Conservation (phyloP, 2,329 filamentous ascomycete species). For the Botrytis paeoniae region DNA sequence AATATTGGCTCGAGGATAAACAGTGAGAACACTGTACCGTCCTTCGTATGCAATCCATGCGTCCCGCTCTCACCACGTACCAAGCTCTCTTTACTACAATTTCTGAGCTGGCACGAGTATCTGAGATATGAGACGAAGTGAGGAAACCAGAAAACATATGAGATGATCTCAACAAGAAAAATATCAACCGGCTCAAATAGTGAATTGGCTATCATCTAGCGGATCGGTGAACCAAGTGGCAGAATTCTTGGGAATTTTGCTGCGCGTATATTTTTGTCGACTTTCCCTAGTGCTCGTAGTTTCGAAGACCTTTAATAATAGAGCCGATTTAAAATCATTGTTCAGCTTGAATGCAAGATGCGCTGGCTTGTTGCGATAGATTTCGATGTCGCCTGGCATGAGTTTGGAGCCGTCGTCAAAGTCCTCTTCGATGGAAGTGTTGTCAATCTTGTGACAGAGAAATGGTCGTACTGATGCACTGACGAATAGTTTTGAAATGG, state of each 20-base stretch:
- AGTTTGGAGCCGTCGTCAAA: background rate
- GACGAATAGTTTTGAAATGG: constrained; percentile 19
- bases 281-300: background rate
- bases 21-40: background rate
- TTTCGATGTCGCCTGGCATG: background rate
- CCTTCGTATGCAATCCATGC: background rate
- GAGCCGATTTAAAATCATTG: background rate
- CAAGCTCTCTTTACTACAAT: background rate
- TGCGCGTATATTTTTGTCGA: background rate
- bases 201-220: constrained; percentile 10
- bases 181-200: background rate
- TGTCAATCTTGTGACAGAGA: background rate
- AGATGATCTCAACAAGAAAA: background rate
- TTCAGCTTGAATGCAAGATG: background rate
- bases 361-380: background rate
- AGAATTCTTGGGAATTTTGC: background rate
- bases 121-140: background rate
- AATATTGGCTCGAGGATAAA: background rate
- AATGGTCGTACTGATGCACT: constrained; percentile 4
- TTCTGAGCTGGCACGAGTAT: background rate
- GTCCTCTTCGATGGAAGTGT: background rate
- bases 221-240: constrained; percentile 6
- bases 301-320: background rate
- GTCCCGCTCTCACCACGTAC: background rate
- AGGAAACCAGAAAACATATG: too few species aligned